phyloP scores from a whole-genome alignment of 768 basidiomycete genomes.

The Clavaria fumosa region DNA sequence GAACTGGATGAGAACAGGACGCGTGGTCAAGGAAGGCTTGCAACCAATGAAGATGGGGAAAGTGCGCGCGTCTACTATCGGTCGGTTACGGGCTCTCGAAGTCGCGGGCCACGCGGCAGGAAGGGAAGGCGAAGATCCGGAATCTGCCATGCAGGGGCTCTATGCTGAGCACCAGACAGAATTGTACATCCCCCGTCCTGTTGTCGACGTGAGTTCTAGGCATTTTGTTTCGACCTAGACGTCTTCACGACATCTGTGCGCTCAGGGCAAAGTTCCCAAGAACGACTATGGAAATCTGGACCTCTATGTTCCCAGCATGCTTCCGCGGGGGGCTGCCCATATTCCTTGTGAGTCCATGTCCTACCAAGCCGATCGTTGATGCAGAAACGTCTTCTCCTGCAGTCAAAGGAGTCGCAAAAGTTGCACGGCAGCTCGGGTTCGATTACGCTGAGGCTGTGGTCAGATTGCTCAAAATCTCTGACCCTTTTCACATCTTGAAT shows the following conservation, averaged over 20 bases:
- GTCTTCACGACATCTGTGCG: not conserved
- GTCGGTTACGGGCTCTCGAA: constrained; percentile 53
- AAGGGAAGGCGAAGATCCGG: constrained; percentile 17
- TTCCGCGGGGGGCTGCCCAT: constrained; percentile 75
- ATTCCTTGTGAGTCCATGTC: constrained; percentile 61
- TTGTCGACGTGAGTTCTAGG: constrained; percentile 53
- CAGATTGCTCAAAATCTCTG: not conserved
- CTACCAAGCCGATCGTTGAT: not conserved
- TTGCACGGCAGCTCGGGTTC: constrained; percentile 75
- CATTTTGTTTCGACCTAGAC: constrained; percentile 3
- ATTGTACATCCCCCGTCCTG: constrained; percentile 59
- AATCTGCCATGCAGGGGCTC: constrained; percentile 68
- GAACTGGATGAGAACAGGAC: constrained; percentile 85
- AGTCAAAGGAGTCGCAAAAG: constrained; percentile 82
- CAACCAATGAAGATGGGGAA: constrained; percentile 89
- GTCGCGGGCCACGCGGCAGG: constrained; percentile 28
- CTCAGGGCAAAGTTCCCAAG: constrained; percentile 81
- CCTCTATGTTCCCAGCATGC: constrained; percentile 88
- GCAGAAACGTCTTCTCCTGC: constrained; percentile 6
- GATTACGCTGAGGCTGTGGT: constrained; percentile 95
- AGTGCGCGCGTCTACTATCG: constrained; percentile 66
- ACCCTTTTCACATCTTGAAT: constrained; percentile 6
- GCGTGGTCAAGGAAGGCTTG: constrained; percentile 50
- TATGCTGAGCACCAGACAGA: constrained; percentile 81
- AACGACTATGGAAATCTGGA: constrained; percentile 97